A percentile compares a stretch with the other conserved stretches of the same genome.
phyloP scores from a whole-genome alignment of 495 filamentous ascomycete genomes.

The Podospora comata region DNA sequence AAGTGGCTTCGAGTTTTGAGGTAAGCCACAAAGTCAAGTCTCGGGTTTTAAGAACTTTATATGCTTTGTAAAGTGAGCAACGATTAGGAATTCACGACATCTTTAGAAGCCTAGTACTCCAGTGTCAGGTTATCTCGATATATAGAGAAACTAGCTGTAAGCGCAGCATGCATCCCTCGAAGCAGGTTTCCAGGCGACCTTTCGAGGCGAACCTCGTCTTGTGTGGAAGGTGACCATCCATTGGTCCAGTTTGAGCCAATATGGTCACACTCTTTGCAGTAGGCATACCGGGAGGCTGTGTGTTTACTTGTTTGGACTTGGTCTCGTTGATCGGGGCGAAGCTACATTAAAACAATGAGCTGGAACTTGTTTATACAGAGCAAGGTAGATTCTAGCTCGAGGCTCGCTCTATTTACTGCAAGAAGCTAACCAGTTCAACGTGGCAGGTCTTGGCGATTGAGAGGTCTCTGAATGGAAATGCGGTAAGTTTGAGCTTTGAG shows the following conservation, averaged over 20 bases:
- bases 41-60: neutral
- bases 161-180: neutral
- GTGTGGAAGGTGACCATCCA: neutral
- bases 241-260: neutral
- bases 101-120: neutral
- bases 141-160: neutral
- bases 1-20: neutral
- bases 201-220: neutral
- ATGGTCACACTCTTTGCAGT: neutral
- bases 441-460: neutral
- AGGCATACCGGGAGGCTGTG: neutral
- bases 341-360: no score
- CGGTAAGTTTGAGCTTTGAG: neutral
- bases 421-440: no score
- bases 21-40: neutral
- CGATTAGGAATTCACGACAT: neutral
- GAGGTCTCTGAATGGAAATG: neutral
- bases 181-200: neutral
- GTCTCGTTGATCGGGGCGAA: no score
- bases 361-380: no score
- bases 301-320: no score
- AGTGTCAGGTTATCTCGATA: neutral
- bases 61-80: neutral
- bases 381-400: no score
- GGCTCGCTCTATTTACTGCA: no score